Evolutionary conservation across 345 rosid genomes (phyloP), one percentile per base, ranked within the genome.

Genomic region (Aethionema arabicum): DNA sequence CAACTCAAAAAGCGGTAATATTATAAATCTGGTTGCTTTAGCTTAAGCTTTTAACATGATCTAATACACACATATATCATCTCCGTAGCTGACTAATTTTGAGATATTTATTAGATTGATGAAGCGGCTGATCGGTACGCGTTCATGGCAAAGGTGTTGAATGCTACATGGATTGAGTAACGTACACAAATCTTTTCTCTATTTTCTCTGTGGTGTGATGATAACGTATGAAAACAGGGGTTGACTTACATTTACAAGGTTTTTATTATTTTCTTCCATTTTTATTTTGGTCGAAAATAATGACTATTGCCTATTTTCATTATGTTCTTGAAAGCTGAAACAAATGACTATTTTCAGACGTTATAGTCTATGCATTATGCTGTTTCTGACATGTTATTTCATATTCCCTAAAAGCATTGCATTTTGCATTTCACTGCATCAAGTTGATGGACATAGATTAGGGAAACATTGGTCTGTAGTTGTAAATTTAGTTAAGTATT

Each of bases 141-240:
- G 44, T 89, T 87, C 84, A 85, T 87, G 90, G 95, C 95, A 10
- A 87, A 78, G 77, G 69, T 85, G 88, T 36, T 83, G 65, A 85
- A 58, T 63, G 86, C 85, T 12, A 14, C 86, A 15, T 93, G 97
- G 99, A 74, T 65, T 2, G 88, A 82, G 43, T 93, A 81, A 50
- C 29, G 3, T 1, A 27, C 62, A 32, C 6, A 47, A 63, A 40
- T 30, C 41, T 27, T 38, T 65, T 47, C 52, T 33, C 63, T 11
- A 44, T 4, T 53, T 43, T 3, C 21, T 61, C 31, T 47, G 13
- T 62, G 4, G 7, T 52, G 12, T 42, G 66, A 55, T 21, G 27
- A 21, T 21, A n/a, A 45, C 46, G 6, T 39, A 8, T 6, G 5
- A 2, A 66, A 21, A 50, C 32, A 47, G 41, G n/a, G 27, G 44